Conservation (phyloP, 345 rosid genomes). For the Populus alba region DNA sequence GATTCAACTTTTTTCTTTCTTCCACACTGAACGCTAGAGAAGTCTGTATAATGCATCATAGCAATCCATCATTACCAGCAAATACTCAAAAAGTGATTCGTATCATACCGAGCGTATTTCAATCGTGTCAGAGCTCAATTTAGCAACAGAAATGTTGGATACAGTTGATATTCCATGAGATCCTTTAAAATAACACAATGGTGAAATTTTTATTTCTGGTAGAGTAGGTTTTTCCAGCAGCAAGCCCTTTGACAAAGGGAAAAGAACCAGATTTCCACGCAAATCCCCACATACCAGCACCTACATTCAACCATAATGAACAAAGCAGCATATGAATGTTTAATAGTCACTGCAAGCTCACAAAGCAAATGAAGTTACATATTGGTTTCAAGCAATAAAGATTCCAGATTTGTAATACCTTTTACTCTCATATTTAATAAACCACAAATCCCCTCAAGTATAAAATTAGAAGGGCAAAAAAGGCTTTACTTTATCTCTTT, state of each 20-base stretch:
- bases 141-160: slow-evolving; percentile 60
- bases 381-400: not conserved
- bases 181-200: slow-evolving; percentile 72
- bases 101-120: slow-evolving; percentile 79
- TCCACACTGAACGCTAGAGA: not conserved
- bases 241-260: slow-evolving; percentile 56
- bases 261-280: slow-evolving; percentile 83
- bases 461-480: too few relatives aligned
- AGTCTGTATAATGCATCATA: slow-evolving; percentile 2
- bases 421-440: not conserved
- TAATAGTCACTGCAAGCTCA: not conserved
- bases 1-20: not conserved
- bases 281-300: slow-evolving; percentile 92
- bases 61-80: not conserved
- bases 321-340: slow-evolving; percentile 7
- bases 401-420: not conserved
- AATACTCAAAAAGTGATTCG: slow-evolving; percentile 6
- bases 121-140: slow-evolving; percentile 45
- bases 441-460: not conserved
- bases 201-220: slow-evolving; percentile 49
- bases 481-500: too few relatives aligned
- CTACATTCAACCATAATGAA: slow-evolving; percentile 39
- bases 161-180: slow-evolving; percentile 94
- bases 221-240: slow-evolving; percentile 31
- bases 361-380: not conserved